Base-by-base conservation (phyloP, 768 basidiomycete genomes). In the Boletus edulis region DNA sequence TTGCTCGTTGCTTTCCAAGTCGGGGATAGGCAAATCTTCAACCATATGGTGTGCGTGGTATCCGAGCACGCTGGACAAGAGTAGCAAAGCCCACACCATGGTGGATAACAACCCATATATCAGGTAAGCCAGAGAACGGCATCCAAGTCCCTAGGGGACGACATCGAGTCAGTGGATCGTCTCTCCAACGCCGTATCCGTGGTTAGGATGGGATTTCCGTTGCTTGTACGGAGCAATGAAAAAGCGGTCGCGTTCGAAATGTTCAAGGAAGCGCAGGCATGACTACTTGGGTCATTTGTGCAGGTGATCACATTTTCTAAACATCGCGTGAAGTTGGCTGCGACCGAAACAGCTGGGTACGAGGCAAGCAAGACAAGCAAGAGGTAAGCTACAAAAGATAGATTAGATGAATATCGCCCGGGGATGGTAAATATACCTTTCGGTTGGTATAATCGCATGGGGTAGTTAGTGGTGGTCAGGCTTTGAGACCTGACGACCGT, bases 91-190 rank as follows among this genome's bases (percentile, higher is more conserved):
- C 73, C 73, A 74, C 13, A 69, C 61, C 0, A 52, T 1, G 2
- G 71, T 75, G 1, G 74, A 69, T 6, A 64, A 1, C 8, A 38
- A 14, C 2, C 62, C 74, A 14, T 72, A 74, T 15, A 67, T 41
- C 38, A 72, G 22, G 48, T 73, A 74, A 0, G 65, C 61, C 0
- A 60, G 54, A 3, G 72, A 74, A 51, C 72, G 71, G 40, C 74
- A 75, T 12, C 73, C 74, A 2, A 75, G 31, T 17, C 67, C 66
- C 67, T 64, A n/a, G 22, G 11, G 31, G 8, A 47, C 14, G n/a
- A 39, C 9, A 1, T 22, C 39, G 11, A 51, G 22, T 42, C 27
- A 46, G 4, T 15, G 6, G 14, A 22, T 34, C 27, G 38, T 38
- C 32, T 15, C n/a, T 35, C 15, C 4, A 1, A 1, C 7, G 60